A percentile compares a stretch with the other conserved stretches of the same genome.
phyloP scores from a whole-genome alignment of 2,329 filamentous ascomycete genomes.

The Ophiostoma triangulosporum region DNA sequence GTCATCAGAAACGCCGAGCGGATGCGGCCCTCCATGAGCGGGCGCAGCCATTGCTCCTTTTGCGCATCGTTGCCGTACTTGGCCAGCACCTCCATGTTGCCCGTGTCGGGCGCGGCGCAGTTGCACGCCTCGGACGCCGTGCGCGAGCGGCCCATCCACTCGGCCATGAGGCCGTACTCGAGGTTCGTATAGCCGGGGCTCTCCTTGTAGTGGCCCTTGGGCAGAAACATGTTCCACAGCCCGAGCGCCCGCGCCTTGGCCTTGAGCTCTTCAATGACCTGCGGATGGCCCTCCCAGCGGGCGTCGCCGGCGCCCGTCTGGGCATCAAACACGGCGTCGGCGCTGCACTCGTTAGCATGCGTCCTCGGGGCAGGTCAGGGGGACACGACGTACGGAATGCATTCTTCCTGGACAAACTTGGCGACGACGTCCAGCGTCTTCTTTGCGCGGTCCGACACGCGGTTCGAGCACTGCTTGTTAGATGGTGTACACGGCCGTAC shows the following conservation, averaged over 20 bases:
- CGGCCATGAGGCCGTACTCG: slow-evolving; percentile 96
- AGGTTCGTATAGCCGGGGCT: slow-evolving; percentile 90
- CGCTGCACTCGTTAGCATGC: slow-evolving; percentile 28
- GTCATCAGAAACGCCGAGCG: slow-evolving; percentile 90
- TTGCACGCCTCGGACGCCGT: slow-evolving; percentile 79
- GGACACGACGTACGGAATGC: slow-evolving; percentile 54
- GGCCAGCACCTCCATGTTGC: slow-evolving; percentile 90
- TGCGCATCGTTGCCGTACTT: slow-evolving; percentile 81
- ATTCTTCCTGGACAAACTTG: slow-evolving; percentile 96
- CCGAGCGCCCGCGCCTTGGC: slow-evolving; percentile 67
- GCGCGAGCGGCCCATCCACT: slow-evolving; percentile 78
- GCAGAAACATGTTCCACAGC: slow-evolving; percentile 97
- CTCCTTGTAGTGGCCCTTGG: slow-evolving; percentile 88
- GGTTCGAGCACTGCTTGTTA: slow-evolving; percentile 23
- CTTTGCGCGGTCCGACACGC: slow-evolving; percentile 73
- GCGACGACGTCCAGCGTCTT: slow-evolving; percentile 77
- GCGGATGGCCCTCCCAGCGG: slow-evolving; percentile 70
- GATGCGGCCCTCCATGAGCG: slow-evolving; percentile 72
- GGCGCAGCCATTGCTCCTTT: slow-evolving; percentile 71
- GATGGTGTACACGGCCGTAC: background rate
- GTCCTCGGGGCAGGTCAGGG: background rate
- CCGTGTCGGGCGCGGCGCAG: slow-evolving; percentile 81
- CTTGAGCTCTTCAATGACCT: slow-evolving; percentile 82
- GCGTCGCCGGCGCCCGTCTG: slow-evolving; percentile 63
- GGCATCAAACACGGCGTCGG: slow-evolving; percentile 67